phyloP scores from a whole-genome alignment of 257 asterid genomes.

The Gentiana dahurica region DNA sequence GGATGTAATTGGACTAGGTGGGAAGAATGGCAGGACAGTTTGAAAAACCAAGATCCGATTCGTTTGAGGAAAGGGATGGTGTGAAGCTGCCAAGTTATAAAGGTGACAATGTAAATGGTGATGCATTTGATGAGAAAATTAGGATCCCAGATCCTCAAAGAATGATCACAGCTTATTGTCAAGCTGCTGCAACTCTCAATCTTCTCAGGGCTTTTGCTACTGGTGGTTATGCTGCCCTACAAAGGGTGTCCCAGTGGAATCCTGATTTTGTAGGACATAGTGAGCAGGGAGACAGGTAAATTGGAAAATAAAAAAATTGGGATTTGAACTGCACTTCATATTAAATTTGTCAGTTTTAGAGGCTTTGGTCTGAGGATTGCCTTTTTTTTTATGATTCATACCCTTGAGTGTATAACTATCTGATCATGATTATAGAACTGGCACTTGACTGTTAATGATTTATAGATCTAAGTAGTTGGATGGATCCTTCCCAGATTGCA shows the following conservation, averaged over 20 bases:
- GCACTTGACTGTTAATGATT: too few species aligned
- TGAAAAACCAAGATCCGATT: constrained; percentile 66
- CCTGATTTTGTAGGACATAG: constrained; percentile 73
- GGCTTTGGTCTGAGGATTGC: too few species aligned
- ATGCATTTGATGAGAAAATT: constrained; percentile 49
- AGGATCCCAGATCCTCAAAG: constrained; percentile 78
- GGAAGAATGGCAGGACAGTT: constrained; percentile 91
- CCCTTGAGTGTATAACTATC: too few species aligned
- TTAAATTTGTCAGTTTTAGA: too few species aligned
- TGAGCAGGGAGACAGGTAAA: constrained; percentile 80
- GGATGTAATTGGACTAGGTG: constrained; percentile 22
- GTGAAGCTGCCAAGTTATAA: constrained; percentile 75
- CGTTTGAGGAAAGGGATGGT: constrained; percentile 51
- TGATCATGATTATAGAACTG: too few species aligned
- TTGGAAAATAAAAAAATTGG: neutral
- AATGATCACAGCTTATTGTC: constrained; percentile 72
- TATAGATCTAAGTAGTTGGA: too few species aligned
- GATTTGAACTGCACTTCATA: too few species aligned
- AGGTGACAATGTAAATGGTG: constrained; percentile 78
- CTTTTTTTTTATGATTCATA: too few species aligned
- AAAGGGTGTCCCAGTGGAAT: constrained; percentile 79
- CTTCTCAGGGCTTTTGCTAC: constrained; percentile 82
- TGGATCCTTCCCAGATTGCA: too few species aligned
- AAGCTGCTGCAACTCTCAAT: constrained; percentile 77
- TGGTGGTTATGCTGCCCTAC: constrained; percentile 90